Evolutionary conservation across 1,284 basidiomycete species (phyloP).

Genomic region (Tylopilus sp.): DNA sequence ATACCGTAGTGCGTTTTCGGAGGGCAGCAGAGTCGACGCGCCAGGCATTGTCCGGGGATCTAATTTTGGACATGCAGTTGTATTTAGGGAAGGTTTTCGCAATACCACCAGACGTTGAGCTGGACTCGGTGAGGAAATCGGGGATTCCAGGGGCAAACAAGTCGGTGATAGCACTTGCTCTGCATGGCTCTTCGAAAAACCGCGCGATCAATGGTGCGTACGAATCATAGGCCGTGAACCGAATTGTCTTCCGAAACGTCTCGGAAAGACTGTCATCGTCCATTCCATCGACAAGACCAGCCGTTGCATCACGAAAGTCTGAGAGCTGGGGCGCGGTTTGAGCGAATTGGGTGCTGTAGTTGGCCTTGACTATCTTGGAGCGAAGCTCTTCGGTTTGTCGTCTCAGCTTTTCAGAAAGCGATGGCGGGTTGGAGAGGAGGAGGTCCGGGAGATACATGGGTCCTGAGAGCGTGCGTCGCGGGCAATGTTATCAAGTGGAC

Average conservation of each 20-base stretch:
- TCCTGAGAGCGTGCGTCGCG: too few relatives aligned
- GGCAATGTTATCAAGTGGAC: too few relatives aligned
- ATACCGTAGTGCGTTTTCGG: constrained; percentile 2
- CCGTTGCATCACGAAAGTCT: neutral
- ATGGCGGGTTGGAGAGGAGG: neutral
- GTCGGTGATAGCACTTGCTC: constrained; percentile 3
- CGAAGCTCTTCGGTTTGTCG: constrained; percentile 1
- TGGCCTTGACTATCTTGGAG: constrained; percentile 8
- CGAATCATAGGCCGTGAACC: constrained; percentile 14
- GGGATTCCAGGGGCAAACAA: constrained; percentile 25
- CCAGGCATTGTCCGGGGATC: neutral
- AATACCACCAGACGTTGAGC: constrained; percentile 17
- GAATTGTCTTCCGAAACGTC: constrained; percentile 10
- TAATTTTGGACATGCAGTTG: neutral
- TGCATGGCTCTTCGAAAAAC: constrained; percentile 15
- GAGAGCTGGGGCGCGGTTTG: constrained; percentile 5
- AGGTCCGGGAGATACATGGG: too few relatives aligned
- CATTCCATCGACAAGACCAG: neutral
- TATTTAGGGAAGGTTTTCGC: constrained; percentile 13
- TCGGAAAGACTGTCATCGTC: constrained; percentile 1
- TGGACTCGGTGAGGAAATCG: constrained; percentile 15
- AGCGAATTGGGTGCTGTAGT: constrained; percentile 13
- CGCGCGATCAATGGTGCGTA: constrained; percentile 6
- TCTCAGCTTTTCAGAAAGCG: neutral
- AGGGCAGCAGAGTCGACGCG: too few relatives aligned